Percentiles rank a stretch among this genome's conserved stretches.
Evolutionary conservation across 345 rosid genomes (phyloP).

Genomic region (Geranium rotundifolium): DNA sequence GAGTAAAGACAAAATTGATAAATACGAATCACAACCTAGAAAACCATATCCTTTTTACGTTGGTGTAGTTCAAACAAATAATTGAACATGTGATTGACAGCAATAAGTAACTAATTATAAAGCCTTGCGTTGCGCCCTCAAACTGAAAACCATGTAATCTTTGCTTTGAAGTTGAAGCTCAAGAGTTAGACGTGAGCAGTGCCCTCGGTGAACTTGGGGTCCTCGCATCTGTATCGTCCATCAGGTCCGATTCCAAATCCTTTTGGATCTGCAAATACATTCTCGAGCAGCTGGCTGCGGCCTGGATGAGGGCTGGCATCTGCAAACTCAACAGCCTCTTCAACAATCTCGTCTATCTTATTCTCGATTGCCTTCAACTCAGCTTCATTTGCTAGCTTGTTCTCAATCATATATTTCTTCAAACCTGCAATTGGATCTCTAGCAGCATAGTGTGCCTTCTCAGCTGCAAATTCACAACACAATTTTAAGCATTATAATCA

Average conservation of each 20-base stretch:
- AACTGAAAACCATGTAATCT: too few relatives aligned
- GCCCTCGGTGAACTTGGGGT: slow-evolving; percentile 45
- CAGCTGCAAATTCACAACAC: slow-evolving; percentile 22
- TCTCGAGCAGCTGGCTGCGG: slow-evolving; percentile 43
- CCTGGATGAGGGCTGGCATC: slow-evolving; percentile 38
- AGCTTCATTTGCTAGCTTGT: slow-evolving; percentile 33
- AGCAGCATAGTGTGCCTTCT: slow-evolving; percentile 44
- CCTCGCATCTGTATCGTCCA: slow-evolving; percentile 45
- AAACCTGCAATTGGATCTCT: slow-evolving; percentile 43
- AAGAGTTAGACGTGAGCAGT: slow-evolving; percentile 36
- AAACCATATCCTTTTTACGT: not conserved
- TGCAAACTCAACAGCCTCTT: slow-evolving; percentile 49
- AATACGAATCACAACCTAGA: not conserved
- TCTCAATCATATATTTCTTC: slow-evolving; percentile 37
- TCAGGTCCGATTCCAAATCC: slow-evolving; percentile 48
- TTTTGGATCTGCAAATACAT: slow-evolving; percentile 46
- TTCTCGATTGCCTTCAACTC: slow-evolving; percentile 40
- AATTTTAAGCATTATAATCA: too few relatives aligned
- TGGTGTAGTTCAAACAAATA: too few relatives aligned
- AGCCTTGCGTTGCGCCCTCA: too few relatives aligned
- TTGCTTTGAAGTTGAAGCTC: not conserved
- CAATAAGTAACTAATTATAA: too few relatives aligned
- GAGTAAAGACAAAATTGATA: too few relatives aligned
- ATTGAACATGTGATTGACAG: not conserved
- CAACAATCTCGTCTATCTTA: slow-evolving; percentile 42